A percentile compares a stretch with the other conserved stretches of the same genome.
phyloP scores from a whole-genome alignment of 768 basidiomycete genomes.

The Hygrocybe punicea region DNA sequence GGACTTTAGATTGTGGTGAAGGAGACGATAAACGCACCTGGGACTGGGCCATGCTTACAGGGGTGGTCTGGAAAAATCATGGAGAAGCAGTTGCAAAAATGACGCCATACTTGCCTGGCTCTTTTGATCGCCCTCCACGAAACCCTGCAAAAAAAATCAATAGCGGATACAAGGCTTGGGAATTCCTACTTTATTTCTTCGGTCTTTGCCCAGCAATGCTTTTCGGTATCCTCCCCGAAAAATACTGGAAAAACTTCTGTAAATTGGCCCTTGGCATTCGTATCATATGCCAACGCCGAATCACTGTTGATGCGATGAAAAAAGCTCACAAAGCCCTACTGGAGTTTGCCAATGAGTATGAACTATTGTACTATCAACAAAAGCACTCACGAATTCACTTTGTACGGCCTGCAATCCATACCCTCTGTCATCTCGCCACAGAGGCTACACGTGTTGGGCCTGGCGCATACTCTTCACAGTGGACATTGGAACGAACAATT shows the following conservation, averaged over 20 bases:
- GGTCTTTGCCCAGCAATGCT: constrained; percentile 12
- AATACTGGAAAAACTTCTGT: constrained; percentile 13
- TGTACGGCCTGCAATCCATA: constrained; percentile 15
- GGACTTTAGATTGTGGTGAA: no score
- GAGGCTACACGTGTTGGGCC: constrained; percentile 19
- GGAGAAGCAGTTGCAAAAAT: constrained; percentile 15
- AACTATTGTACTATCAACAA: constrained; percentile 17
- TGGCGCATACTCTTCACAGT: constrained; percentile 11
- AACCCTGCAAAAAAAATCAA: constrained; percentile 22
- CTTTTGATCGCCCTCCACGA: constrained; percentile 34
- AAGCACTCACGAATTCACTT: constrained; percentile 17
- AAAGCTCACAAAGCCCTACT: constrained; percentile 4
- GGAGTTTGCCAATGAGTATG: constrained; percentile 18
- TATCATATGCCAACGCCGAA: constrained; percentile 6
- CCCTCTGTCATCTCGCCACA: constrained; percentile 10
- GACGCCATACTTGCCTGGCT: constrained; percentile 19
- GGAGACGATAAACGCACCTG: no score
- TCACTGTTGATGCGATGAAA: not conserved
- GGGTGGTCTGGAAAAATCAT: constrained; percentile 25
- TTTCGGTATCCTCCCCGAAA: constrained; percentile 2
- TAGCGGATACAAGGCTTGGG: constrained; percentile 16
- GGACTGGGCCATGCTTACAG: constrained; percentile 12
- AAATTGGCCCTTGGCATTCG: constrained; percentile 10
- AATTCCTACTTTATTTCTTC: constrained; percentile 9
- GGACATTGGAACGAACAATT: constrained; percentile 19